Base-by-base conservation (phyloP, 306 rosid genomes). In the Rosa chinensis region DNA sequence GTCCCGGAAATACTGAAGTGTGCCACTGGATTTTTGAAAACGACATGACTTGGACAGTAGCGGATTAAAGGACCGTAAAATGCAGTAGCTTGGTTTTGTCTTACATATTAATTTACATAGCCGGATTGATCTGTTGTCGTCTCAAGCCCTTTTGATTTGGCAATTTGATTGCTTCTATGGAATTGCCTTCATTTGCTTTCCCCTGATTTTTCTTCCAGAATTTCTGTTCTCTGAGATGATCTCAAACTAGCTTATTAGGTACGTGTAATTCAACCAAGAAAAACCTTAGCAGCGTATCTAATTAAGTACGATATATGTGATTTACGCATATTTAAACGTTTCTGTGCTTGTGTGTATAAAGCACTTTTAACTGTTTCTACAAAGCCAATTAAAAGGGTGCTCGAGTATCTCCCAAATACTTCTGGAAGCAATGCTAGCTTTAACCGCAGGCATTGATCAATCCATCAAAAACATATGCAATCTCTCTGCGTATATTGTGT, bases 21-120 rank as follows among this genome's bases (percentile, higher is more conserved):
- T 90, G 94, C 28, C 94, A 90, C 20, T 90, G 94, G 92, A 86
- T 90, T 17, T 90, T 86, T 66, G 89, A 90, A 83, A 92, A 94
- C 59, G 99, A 95, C 74, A 87, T 95, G 92, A 84, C 91, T 2
- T 95, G 99, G 99, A 82, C 90, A 0, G 70, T 58, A 8, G 82
- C 89, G 0, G 82, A 82, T 70, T 81, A 50, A 7, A 2, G 37
- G 56, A 42, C 69, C 20, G 8, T 28, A 9, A 25, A 25, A 32
- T 44, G 61, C 40, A 45, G 7, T 63, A 10, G 18, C 28, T 18
- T 48, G 5, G 39, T 49, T 61, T 74, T 18, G 74, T 35, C 48
- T 35, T 47, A 4, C 21, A 42, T 78, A 40, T 70, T 1, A 1
- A 28, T 28, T 28, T 39, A 63, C 55, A 5, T 39, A 75, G 20